phyloP scores from a whole-genome alignment of 2,329 filamentous ascomycete genomes.

The Xylaria multiplex region DNA sequence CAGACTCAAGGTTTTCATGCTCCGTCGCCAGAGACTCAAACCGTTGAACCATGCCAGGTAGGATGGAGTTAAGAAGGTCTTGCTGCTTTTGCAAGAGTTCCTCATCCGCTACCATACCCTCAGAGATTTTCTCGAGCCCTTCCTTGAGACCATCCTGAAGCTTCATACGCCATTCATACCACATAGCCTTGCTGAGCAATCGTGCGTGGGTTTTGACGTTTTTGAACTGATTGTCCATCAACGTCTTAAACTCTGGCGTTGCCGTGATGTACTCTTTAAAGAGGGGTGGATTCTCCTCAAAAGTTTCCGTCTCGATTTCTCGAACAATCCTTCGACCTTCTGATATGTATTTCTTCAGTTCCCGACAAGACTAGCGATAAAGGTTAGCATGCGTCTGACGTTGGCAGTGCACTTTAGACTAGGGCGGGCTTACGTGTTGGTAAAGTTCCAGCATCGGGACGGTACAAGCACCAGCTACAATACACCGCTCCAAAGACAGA shows the following conservation, averaged over 20 bases:
- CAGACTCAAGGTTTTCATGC: conserved; percentile 72
- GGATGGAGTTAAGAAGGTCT: conserved; percentile 69
- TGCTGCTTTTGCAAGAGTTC: conserved; percentile 73
- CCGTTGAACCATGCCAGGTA: conserved; percentile 72
- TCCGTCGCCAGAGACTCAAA: conserved; percentile 71
- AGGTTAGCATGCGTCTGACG: conserved; percentile 44
- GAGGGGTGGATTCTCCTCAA: conserved; percentile 88
- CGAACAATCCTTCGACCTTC: conserved; percentile 90
- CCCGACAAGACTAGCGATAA: conserved; percentile 75
- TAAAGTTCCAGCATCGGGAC: conserved; percentile 94
- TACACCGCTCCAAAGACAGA: conserved; percentile 75
- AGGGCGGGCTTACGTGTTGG: conserved; percentile 73
- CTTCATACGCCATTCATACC: conserved; percentile 98
- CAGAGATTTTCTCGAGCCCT: conserved; percentile 77
- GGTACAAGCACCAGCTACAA: conserved; percentile 89
- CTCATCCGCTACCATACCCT: conserved; percentile 81
- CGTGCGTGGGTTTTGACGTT: conserved; percentile 95
- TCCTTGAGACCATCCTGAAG: conserved; percentile 83
- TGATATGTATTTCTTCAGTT: conserved; percentile 96
- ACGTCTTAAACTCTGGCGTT: conserved; percentile 79
- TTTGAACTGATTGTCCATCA: conserved; percentile 98
- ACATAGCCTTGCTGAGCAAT: conserved; percentile 91
- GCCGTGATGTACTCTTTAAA: conserved; percentile 93
- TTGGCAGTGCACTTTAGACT: conserved; percentile 1
- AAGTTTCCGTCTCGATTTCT: conserved; percentile 88